These are phyloP conservation scores for Diaporthe velutina DNA, from an alignment of 2,329 filamentous ascomycete genomes.

Conservation along the genomic window DNA sequence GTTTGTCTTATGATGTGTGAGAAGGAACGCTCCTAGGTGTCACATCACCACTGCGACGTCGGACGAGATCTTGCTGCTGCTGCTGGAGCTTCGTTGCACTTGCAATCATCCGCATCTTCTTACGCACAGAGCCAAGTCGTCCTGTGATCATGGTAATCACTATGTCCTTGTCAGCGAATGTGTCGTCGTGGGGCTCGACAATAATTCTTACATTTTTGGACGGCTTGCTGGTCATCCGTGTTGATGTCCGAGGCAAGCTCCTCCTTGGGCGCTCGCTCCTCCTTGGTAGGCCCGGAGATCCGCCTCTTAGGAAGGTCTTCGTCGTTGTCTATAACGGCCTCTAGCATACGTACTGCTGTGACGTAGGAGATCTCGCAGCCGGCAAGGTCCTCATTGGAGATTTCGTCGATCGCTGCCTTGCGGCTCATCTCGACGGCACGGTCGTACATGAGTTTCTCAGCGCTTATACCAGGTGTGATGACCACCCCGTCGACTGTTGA, in stretches of 20 bases:
- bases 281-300: slow-evolving; percentile 54
- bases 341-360: slow-evolving; percentile 93
- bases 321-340: slow-evolving; percentile 91
- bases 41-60: slow-evolving; percentile 68
- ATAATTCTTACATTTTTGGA: slow-evolving; percentile 75
- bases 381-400: slow-evolving; percentile 87
- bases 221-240: slow-evolving; percentile 78
- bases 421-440: slow-evolving; percentile 97
- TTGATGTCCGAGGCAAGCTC: slow-evolving; percentile 64
- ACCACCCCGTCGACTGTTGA: slow-evolving; percentile 83
- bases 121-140: slow-evolving; percentile 68
- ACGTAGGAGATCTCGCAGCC: slow-evolving; percentile 94
- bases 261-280: slow-evolving; percentile 59
- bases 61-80: slow-evolving; percentile 56
- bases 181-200: background rate
- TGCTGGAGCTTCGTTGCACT: slow-evolving; percentile 66
- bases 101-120: slow-evolving; percentile 73
- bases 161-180: slow-evolving; percentile 50
- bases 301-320: slow-evolving; percentile 64
- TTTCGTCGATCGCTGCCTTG: slow-evolving; percentile 93
- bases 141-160: slow-evolving; percentile 74
- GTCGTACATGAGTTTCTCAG: slow-evolving; percentile 98
- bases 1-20: slow-evolving; percentile 53
- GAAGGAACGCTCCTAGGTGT: slow-evolving; percentile 67
- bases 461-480: slow-evolving; percentile 89